A percentile compares a stretch with the other conserved stretches of the same genome.
These are phyloP conservation scores for Moesziomyces sp. DNA, from an alignment of 1,284 basidiomycete species.

Conservation along the genomic window DNA sequence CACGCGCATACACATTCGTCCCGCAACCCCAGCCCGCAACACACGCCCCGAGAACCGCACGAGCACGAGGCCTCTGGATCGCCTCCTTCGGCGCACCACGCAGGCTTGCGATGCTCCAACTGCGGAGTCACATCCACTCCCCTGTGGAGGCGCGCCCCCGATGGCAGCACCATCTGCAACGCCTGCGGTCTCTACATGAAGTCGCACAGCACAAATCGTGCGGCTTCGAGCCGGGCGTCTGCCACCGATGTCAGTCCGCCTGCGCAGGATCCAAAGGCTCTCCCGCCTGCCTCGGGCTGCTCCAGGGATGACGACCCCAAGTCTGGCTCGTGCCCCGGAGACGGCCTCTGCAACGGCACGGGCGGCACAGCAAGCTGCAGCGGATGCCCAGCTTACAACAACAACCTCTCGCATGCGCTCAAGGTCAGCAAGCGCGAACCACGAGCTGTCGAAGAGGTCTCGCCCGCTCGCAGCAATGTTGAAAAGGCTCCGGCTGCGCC, in stretches of 20 bases:
- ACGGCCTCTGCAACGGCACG: constrained; percentile 64
- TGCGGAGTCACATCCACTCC: constrained; percentile 89
- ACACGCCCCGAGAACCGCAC: constrained; percentile 10
- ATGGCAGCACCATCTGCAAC: constrained; percentile 88
- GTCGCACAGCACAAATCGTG: constrained; percentile 46
- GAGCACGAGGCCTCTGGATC: constrained; percentile 32
- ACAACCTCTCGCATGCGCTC: constrained; percentile 56
- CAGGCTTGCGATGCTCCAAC: constrained; percentile 75
- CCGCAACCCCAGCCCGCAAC: constrained; percentile 30
- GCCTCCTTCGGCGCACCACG: constrained; percentile 30
- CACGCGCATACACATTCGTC: constrained; percentile 8
- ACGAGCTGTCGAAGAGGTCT: constrained; percentile 17
- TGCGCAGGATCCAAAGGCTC: constrained; percentile 13
- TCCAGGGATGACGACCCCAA: constrained; percentile 40
- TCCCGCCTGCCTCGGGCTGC: constrained; percentile 11
- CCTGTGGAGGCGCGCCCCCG: constrained; percentile 86
- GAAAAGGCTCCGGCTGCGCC: constrained; percentile 8
- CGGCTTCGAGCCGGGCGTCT: constrained; percentile 24
- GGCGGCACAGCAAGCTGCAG: constrained; percentile 60
- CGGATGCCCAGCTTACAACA: constrained; percentile 65
- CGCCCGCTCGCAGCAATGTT: constrained; percentile 19
- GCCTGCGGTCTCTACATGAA: constrained; percentile 72
- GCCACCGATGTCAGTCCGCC: constrained; percentile 34
- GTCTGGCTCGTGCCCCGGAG: constrained; percentile 61
- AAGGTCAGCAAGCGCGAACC: constrained; percentile 38